Percentiles rank a stretch among this genome's conserved stretches.
Evolutionary conservation across 352 stramenopile species (phyloP).

Genomic region (Phytophthora pini): DNA sequence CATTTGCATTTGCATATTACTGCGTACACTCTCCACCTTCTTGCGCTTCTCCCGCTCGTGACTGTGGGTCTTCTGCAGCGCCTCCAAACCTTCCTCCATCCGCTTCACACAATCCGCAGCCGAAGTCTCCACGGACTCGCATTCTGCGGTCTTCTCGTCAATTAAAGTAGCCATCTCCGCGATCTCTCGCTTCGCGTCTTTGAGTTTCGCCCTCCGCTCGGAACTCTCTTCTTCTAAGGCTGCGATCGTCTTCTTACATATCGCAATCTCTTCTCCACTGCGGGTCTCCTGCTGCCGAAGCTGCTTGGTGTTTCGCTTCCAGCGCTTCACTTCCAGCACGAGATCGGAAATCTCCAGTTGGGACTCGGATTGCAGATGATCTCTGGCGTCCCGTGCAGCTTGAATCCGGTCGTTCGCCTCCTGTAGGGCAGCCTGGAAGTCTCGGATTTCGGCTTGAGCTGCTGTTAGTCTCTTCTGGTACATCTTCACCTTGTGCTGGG

Average conservation of each 20-base stretch:
- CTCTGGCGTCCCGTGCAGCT: constrained; percentile 28
- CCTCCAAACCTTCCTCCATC: constrained; percentile 41
- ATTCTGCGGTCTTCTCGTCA: constrained; percentile 47
- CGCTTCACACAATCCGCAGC: constrained; percentile 55
- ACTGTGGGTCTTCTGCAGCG: constrained; percentile 42
- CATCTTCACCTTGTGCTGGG: constrained; percentile 50
- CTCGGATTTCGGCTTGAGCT: constrained; percentile 42
- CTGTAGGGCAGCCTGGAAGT: constrained; percentile 47
- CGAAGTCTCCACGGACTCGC: constrained; percentile 50
- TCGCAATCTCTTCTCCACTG: constrained; percentile 42
- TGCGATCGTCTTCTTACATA: constrained; percentile 44
- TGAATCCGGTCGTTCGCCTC: constrained; percentile 19
- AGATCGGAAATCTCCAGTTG: constrained; percentile 50
- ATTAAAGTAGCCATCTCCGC: constrained; percentile 37
- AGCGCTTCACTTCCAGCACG: constrained; percentile 46
- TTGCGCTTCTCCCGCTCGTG: constrained; percentile 60
- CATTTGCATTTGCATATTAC: constrained; percentile 46
- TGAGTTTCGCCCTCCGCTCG: constrained; percentile 42
- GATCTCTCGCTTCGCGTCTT: constrained; percentile 42
- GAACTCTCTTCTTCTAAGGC: constrained; percentile 41
- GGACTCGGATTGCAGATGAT: constrained; percentile 39
- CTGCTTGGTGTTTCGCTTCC: constrained; percentile 59
- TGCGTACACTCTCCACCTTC: constrained; percentile 46
- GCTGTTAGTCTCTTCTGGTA: constrained; percentile 47
- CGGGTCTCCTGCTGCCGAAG: constrained; percentile 44